Percentiles rank a stretch among this genome's conserved stretches.
These are phyloP conservation scores for Salvia sclarea DNA, from an alignment of 305 asterid genomes.

Conservation along the genomic window DNA sequence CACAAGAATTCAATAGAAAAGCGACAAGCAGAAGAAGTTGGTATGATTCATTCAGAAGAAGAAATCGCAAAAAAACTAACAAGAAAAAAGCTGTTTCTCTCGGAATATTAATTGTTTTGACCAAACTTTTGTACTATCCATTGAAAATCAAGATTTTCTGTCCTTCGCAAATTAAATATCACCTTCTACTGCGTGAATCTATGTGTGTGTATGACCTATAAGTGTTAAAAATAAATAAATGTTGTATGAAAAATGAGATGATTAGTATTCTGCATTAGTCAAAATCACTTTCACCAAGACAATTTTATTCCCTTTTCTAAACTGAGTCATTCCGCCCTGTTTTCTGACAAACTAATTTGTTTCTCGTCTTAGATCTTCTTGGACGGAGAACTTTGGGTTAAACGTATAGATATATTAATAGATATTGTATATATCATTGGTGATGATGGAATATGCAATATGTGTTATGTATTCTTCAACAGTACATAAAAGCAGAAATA, in stretches of 20 bases:
- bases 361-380: background rate
- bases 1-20: conserved; percentile 35
- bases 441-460: no score
- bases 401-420: no score
- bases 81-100: conserved; percentile 30
- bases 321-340: conserved; percentile 3
- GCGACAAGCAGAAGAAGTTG: conserved; percentile 32
- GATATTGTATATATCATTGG: background rate
- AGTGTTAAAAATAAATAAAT: no score
- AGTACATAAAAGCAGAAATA: no score
- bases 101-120: conserved; percentile 40
- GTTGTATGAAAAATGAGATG: background rate
- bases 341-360: background rate
- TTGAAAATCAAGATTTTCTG: conserved; percentile 22
- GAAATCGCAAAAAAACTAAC: conserved; percentile 12
- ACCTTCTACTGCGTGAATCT: conserved; percentile 8
- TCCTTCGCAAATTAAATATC: conserved; percentile 17
- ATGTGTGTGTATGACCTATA: no score
- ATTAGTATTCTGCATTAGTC: background rate
- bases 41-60: conserved; percentile 26
- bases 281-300: conserved; percentile 25
- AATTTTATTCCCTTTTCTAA: conserved; percentile 26
- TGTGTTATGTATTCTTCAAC: no score
- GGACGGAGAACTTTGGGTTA: no score
- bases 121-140: conserved; percentile 40